These are phyloP conservation scores for Spongispora temasekensis DNA, from an alignment of 1,284 basidiomycete genomes.

Conservation along the genomic window DNA sequence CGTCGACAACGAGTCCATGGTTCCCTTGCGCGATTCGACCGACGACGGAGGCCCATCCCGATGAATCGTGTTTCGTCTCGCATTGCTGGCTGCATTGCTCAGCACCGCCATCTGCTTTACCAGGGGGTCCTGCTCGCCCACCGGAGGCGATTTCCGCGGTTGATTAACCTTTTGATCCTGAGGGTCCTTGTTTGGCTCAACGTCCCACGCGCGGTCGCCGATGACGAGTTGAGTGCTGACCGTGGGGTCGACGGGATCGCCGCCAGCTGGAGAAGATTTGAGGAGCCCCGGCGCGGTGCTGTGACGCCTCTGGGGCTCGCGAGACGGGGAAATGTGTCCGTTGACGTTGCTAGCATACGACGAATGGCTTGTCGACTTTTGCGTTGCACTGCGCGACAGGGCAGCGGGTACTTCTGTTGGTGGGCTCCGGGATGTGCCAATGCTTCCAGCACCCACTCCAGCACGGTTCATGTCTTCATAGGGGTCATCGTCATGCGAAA, in stretches of 20 bases:
- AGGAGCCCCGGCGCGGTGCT: slow-evolving; percentile 24
- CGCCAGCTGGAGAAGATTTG: slow-evolving; percentile 13
- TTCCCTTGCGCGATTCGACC: slow-evolving; percentile 23
- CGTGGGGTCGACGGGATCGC: slow-evolving; percentile 57
- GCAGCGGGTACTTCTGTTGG: slow-evolving; percentile 11
- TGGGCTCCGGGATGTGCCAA: slow-evolving; percentile 20
- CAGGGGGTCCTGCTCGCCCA: slow-evolving; percentile 66
- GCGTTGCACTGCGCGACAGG: slow-evolving; percentile 31
- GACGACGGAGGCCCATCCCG: slow-evolving; percentile 24
- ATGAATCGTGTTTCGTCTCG: slow-evolving; percentile 25
- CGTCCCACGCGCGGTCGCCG: slow-evolving; percentile 64
- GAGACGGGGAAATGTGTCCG: slow-evolving; percentile 24
- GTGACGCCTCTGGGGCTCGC: slow-evolving; percentile 28
- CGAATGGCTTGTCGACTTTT: slow-evolving; percentile 25
- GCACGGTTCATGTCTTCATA: slow-evolving; percentile 53
- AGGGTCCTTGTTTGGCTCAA: slow-evolving; percentile 65
- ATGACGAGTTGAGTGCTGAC: slow-evolving; percentile 67
- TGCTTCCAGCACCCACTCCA: slow-evolving; percentile 62
- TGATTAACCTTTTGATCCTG: slow-evolving; percentile 37
- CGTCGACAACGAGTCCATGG: slow-evolving; percentile 31
- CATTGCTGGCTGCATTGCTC: slow-evolving; percentile 36
- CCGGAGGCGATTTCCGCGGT: slow-evolving; percentile 28
- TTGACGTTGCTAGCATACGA: slow-evolving; percentile 32
- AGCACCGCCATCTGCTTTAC: slow-evolving; percentile 68
- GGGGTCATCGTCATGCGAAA: slow-evolving; percentile 45